Evolutionary conservation across 768 basidiomycete genomes (phyloP).

Genomic region (Naganishia randhawae): DNA sequence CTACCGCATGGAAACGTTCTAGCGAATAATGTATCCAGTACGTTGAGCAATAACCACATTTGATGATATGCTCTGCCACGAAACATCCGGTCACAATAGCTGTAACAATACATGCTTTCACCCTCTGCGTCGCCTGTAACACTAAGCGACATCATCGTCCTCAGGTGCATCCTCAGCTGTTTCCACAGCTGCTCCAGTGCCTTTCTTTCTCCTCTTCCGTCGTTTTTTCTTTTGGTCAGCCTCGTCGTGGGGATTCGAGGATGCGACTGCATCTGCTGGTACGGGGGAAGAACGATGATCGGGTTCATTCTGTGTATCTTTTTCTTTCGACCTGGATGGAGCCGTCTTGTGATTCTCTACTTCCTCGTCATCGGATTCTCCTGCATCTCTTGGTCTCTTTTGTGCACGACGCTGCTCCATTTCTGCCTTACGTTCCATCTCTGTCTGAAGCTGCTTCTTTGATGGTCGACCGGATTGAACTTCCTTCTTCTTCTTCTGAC

Average conservation of each 20-base stretch:
- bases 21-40: background rate
- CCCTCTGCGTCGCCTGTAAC: background rate
- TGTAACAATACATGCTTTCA: background rate
- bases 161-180: background rate
- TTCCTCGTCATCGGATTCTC: background rate
- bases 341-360: constrained; percentile 3
- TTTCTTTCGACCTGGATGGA: constrained; percentile 5
- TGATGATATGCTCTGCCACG: background rate
- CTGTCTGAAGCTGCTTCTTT: constrained; percentile 23
- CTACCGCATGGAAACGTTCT: constrained; percentile 27
- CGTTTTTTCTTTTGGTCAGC: constrained; percentile 30
- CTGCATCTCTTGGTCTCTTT: constrained; percentile 23
- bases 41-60: background rate
- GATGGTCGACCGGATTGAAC: constrained; percentile 17
- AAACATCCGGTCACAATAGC: background rate
- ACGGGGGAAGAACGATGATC: background rate
- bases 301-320: constrained; percentile 10
- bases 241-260: constrained; percentile 7
- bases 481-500: constrained; percentile 27
- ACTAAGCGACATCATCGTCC: background rate
- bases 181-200: background rate
- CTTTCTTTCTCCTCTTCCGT: constrained; percentile 30
- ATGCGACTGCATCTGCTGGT: background rate
- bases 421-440: background rate
- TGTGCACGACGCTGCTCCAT: constrained; percentile 16